Conservation (phyloP, 352 stramenopile species). For the Pythium aristosporum region DNA sequence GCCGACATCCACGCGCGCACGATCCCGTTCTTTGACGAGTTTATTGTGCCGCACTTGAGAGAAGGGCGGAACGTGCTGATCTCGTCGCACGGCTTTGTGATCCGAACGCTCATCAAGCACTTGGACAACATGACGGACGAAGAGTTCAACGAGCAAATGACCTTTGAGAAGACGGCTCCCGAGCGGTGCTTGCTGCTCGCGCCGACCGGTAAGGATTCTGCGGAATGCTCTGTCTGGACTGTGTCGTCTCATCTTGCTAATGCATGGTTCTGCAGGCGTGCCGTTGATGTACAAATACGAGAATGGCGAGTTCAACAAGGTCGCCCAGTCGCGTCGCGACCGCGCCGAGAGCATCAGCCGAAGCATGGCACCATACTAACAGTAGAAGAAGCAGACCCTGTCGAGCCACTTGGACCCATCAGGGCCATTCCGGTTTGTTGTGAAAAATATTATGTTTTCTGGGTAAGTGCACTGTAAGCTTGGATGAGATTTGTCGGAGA, state of each 20-base stretch:
- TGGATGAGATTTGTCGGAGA: background rate
- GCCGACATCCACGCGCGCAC: slow-evolving; percentile 77
- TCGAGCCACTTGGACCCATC: too few species aligned
- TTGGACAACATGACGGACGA: slow-evolving; percentile 76
- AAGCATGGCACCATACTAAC: slow-evolving; percentile 69
- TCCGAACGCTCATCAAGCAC: slow-evolving; percentile 84
- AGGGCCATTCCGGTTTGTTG: too few species aligned
- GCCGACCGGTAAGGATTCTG: slow-evolving; percentile 49
- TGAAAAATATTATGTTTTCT: slow-evolving; percentile 25
- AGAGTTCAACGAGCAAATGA: slow-evolving; percentile 81
- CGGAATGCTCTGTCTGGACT: background rate
- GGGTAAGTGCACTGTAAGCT: slow-evolving; percentile 8
- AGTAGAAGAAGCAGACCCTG: too few species aligned
- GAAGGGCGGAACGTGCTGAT: slow-evolving; percentile 76
- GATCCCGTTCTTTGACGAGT: slow-evolving; percentile 76
- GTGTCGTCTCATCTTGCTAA: background rate
- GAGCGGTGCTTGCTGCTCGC: slow-evolving; percentile 73
- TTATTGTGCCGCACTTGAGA: slow-evolving; percentile 71
- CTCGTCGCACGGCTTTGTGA: slow-evolving; percentile 82
- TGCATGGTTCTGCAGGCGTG: slow-evolving; percentile 39
- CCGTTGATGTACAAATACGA: slow-evolving; percentile 85
- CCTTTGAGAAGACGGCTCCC: slow-evolving; percentile 76
- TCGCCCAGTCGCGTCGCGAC: slow-evolving; percentile 68
- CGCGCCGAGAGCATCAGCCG: slow-evolving; percentile 71
- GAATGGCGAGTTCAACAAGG: slow-evolving; percentile 66